Evolutionary conservation across 2,329 filamentous ascomycete species (phyloP), one percentile per base, ranked within the genome.

Genomic region (Passalora sequoiae): DNA sequence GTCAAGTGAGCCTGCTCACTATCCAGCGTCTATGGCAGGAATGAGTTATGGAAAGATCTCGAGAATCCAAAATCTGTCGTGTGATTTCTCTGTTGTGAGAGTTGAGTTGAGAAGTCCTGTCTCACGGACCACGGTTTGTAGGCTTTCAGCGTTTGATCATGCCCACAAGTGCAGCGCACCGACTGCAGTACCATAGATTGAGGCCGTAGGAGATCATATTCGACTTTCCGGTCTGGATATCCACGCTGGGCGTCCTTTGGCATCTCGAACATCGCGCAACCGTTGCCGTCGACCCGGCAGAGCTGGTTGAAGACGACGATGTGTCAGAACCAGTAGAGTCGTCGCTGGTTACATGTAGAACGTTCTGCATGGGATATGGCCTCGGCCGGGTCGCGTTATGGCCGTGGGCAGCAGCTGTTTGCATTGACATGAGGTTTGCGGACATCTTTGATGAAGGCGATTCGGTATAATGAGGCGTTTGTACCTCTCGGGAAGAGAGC

Each of bases 171-270:
- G 43, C 53, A 25, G 63, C 63, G 43, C 63, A 66, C 19, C 63
- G 53, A 12, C 44, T 55, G 55, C 63, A 66, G 53, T 66, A 66
- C 55, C 60, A 66, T 24, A 58, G 54, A 32, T 66, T 66, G 13
- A 65, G 51, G 7, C 63, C 63, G 32, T 65, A 66, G 9, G 54
- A 51, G 12, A 65, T 46, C 63, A 66, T 66, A 51, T 63, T 65
- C 40, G 51, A 56, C 35, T 60, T 57, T n/a, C 61, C 60, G 4
- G 60, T 62, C 35, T 53, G 42, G 16, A 59, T 36, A 38, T 65
- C 60, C 32, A 63, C 36, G 52, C 60, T 63, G 13, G 56, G 51
- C 6, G 60, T 60, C 19, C 63, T 55, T 38, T 63, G 62, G 43
- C 63, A 66, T 38, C 63, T 46, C 13, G 63, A 66, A 42, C 63